phyloP scores from a whole-genome alignment of 169 alveolate species.

The Plasmodium gonderi region DNA sequence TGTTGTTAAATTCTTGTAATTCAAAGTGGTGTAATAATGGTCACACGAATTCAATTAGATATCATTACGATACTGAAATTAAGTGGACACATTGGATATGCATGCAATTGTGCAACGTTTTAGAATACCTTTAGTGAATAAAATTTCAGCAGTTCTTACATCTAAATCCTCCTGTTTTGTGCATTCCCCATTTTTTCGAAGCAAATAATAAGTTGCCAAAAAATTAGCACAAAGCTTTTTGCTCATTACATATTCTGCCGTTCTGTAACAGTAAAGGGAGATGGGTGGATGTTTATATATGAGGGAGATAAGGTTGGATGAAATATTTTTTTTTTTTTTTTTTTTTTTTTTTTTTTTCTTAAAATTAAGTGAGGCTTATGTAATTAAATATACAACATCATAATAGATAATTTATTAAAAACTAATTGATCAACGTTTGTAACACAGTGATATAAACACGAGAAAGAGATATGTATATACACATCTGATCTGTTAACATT shows the following conservation, averaged over 20 bases:
- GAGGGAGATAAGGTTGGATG: not conserved
- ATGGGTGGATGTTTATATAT: not conserved
- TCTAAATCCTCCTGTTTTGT: constrained; percentile 4
- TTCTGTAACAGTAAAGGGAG: constrained; percentile 13
- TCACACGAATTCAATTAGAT: not conserved
- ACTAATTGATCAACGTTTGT: not conserved
- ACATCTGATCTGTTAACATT: not conserved
- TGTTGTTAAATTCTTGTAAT: not conserved
- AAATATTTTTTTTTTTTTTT: not conserved
- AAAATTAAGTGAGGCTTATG: too few species aligned
- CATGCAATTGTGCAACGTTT: not conserved
- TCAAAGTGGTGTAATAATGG: not conserved
- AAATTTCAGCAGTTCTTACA: constrained; percentile 21
- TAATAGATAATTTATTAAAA: too few species aligned
- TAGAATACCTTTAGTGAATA: constrained; percentile 45
- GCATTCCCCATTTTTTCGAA: constrained; percentile 32
- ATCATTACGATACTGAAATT: not conserved
- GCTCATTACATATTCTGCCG: constrained; percentile 60
- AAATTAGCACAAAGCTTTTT: constrained; percentile 52
- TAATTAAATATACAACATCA: too few species aligned
- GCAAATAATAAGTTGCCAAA: constrained; percentile 48
- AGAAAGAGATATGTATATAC: not conserved
- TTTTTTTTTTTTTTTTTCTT: too few species aligned
- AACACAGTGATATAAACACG: not conserved
- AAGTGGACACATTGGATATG: too few species aligned